Percentiles rank a stretch among this genome's conserved stretches.
Conservation (phyloP, 2,329 filamentous ascomycete genomes). For the Cryphonectria radicalis region DNA sequence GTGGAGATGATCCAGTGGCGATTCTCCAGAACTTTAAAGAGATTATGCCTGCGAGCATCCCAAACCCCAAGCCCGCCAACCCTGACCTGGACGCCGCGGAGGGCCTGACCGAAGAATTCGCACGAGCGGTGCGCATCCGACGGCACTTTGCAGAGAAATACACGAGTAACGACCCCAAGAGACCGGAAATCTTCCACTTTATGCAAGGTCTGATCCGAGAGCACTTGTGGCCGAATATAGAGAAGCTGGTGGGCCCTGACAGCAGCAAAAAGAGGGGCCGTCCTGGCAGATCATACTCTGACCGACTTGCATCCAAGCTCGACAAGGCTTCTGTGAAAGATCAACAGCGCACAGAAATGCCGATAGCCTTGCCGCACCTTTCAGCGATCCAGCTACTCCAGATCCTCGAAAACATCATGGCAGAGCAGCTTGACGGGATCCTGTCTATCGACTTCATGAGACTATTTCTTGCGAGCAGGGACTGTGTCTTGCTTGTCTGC, state of each 20-base stretch:
- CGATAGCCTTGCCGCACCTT: slow-evolving; percentile 29
- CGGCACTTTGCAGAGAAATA: neutral
- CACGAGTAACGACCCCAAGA: neutral
- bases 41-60: neutral
- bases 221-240: neutral
- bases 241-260: neutral
- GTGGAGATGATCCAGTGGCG: neutral
- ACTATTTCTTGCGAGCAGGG: slow-evolving; percentile 32
- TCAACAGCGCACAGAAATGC: slow-evolving; percentile 11
- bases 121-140: neutral
- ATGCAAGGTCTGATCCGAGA: neutral
- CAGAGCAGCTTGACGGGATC: slow-evolving; percentile 32
- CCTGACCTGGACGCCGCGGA: neutral
- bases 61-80: neutral
- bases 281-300: neutral
- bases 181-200: neutral
- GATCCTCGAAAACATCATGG: slow-evolving; percentile 32
- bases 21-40: neutral
- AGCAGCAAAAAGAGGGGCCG: neutral
- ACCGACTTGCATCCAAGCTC: neutral
- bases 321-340: neutral
- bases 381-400: slow-evolving; percentile 34
- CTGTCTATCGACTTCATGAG: slow-evolving; percentile 35
- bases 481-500: slow-evolving; percentile 28
- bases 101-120: neutral